These are phyloP conservation scores for Myochromella boudieri DNA, from an alignment of 768 basidiomycete genomes.

Conservation along the genomic window DNA sequence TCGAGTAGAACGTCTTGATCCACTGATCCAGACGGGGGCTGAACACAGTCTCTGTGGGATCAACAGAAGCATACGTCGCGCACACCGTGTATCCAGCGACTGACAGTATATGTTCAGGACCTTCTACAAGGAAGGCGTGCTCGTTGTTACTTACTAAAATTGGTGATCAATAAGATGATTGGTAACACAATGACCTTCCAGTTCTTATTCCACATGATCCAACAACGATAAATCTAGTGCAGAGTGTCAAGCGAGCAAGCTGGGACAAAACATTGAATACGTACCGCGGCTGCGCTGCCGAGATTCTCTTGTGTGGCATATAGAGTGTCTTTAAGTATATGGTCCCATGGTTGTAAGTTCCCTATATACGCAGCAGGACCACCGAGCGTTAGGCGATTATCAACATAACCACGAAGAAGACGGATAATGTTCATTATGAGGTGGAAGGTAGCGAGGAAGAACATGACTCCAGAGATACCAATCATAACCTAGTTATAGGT, in stretches of 20 bases:
- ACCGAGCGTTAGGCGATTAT: constrained; percentile 4
- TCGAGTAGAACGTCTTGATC: constrained; percentile 11
- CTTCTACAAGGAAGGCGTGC: too few species aligned
- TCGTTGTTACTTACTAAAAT: constrained; percentile 7
- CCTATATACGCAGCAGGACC: constrained; percentile 11
- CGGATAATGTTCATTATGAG: constrained; percentile 9
- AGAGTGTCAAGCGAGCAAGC: background rate
- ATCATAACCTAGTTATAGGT: constrained; percentile 6
- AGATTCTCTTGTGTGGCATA: constrained; percentile 13
- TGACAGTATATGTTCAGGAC: too few species aligned
- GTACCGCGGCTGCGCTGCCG: constrained; percentile 10
- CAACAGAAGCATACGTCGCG: constrained; percentile 7
- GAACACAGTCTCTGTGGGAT: constrained; percentile 11
- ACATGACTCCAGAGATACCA: constrained; percentile 6
- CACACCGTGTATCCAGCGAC: constrained; percentile 13
- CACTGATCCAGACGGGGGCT: constrained; percentile 6
- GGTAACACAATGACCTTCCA: constrained; percentile 6
- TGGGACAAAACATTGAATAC: background rate
- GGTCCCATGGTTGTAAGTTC: constrained; percentile 8
- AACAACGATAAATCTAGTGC: constrained; percentile 9
- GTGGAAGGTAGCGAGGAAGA: constrained; percentile 9
- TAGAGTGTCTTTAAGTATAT: constrained; percentile 11
- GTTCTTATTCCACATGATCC: constrained; percentile 9
- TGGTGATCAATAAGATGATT: constrained; percentile 2
- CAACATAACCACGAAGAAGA: constrained; percentile 10